Base-by-base conservation (phyloP, 306 rosid species). In the Spatholobus suberectus region DNA sequence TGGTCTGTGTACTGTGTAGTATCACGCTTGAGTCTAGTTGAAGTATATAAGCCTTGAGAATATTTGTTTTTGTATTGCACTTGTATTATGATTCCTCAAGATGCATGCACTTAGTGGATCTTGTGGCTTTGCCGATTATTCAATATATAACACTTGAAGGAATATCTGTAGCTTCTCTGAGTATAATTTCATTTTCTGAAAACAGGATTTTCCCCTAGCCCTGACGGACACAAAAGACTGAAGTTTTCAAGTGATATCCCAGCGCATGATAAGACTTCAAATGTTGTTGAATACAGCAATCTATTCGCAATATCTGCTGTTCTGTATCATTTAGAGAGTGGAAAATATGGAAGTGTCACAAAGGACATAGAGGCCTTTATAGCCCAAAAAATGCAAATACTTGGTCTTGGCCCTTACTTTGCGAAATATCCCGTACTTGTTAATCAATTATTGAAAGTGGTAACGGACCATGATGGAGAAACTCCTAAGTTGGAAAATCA, bases 271-370 rank as follows among this genome's bases (percentile, higher is more conserved):
- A 68, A 21, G 21, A 78, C 54, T 34, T 41, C 86, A 23, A 85
- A 85, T 44, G 87, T 90, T 32, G 83, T 89, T 7, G 89, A 93
- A 17, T 93, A 88, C 84, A 66, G 83, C 20, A 77, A 89, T 70
- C 96, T 96, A 18, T 78, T 61, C 55, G 88, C 93, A 24, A 70
- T 89, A 5, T 74, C 80, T 27, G 67, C 74, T 69, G 78, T 93
- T 88, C 71, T 90, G 35, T 80, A 87, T 32, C 38, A 71, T 35
- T 59, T 92, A 63, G 90, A 91, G 65, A 3, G 15, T 59, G 91
- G 97, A 41, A 85, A 73, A 52, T 96, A 83, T 81, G 99, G 99
- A 78, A 93, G 98, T 82, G 96, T 91, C 29, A 89, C 96, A 1
- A 89, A 91, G 80, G 98, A 92, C 1, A 86, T 93, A 20, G 86